phyloP scores from a whole-genome alignment of 2,329 filamentous ascomycete species.

The Cladosporium oxysporum region DNA sequence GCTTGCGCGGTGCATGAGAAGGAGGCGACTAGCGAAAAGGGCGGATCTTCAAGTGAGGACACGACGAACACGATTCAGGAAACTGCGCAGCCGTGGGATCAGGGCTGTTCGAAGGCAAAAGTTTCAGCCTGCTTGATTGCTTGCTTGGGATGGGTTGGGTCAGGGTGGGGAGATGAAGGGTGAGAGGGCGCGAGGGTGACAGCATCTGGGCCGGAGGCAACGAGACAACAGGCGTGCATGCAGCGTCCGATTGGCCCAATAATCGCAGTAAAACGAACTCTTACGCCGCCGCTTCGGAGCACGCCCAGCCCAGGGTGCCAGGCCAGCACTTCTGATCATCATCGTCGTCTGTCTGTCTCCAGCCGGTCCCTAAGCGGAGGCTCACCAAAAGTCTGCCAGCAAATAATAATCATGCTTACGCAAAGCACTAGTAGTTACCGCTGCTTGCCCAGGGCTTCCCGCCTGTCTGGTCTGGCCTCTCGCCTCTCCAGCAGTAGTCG shows the following conservation, averaged over 20 bases:
- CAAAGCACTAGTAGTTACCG: slow-evolving; percentile 2
- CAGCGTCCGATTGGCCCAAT: slow-evolving; percentile 1
- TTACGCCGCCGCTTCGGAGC: slow-evolving; percentile 3
- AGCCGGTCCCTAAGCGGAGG: slow-evolving; percentile 13
- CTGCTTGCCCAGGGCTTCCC: not conserved
- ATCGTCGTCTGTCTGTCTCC: not conserved
- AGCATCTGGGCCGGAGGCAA: slow-evolving; percentile 1
- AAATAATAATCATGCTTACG: slow-evolving; percentile 7
- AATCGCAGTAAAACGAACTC: not conserved
- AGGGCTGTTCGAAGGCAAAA: slow-evolving; percentile 6
- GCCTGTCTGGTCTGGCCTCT: slow-evolving; percentile 11
- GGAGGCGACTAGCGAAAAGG: slow-evolving; percentile 14
- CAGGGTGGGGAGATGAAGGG: slow-evolving; percentile 11
- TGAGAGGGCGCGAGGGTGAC: slow-evolving; percentile 7
- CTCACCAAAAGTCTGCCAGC: slow-evolving; percentile 13
- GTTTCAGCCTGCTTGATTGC: slow-evolving; percentile 1
- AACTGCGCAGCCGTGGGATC: slow-evolving; percentile 17
- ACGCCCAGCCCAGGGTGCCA: not conserved
- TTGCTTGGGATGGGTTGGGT: not conserved
- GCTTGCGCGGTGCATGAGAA: slow-evolving; percentile 20
- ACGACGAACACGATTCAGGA: slow-evolving; percentile 17
- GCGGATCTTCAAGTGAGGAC: slow-evolving; percentile 17
- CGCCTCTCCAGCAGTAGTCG: not conserved
- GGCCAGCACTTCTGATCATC: not conserved
- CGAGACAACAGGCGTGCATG: not conserved